These are phyloP conservation scores for Chlamydomonas sphaeroides DNA, from an alignment of 139 green algal species.

Conservation along the genomic window DNA sequence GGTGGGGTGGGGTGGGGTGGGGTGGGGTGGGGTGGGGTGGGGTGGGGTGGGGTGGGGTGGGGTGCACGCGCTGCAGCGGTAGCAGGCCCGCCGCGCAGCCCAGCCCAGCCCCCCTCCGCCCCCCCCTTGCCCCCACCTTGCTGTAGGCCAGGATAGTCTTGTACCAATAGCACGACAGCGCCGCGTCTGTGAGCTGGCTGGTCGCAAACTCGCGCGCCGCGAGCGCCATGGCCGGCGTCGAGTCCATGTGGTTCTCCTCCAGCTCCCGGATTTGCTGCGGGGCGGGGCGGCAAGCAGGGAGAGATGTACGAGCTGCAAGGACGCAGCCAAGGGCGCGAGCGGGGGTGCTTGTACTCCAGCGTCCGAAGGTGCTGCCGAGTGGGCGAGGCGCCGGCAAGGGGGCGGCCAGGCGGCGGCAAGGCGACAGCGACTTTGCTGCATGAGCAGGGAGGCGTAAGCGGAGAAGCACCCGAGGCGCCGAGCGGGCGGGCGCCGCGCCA, in stretches of 20 bases:
- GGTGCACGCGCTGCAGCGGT: no score
- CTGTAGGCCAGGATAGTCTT: slow-evolving; percentile 16
- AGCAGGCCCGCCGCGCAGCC: no score
- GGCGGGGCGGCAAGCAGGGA: neutral
- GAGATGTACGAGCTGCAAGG: no score
- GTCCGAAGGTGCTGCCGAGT: neutral
- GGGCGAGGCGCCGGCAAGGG: neutral
- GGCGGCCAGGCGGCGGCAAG: no score
- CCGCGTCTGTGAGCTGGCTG: neutral
- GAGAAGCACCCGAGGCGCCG: no score
- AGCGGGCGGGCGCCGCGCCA: no score
- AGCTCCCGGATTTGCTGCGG: neutral
- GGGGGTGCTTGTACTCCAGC: neutral
- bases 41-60: no score
- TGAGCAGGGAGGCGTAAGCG: no score
- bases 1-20: no score
- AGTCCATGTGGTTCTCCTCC: neutral
- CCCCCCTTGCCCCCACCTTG: neutral
- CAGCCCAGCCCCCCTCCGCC: neutral
- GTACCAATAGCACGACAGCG: slow-evolving; percentile 32
- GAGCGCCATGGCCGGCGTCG: slow-evolving; percentile 7
- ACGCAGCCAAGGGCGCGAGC: no score
- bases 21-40: no score
- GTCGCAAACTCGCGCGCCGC: slow-evolving; percentile 23
- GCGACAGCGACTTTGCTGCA: no score